These are phyloP conservation scores for Scutellaria barbata DNA, from an alignment of 257 asterid genomes.

Conservation along the genomic window DNA sequence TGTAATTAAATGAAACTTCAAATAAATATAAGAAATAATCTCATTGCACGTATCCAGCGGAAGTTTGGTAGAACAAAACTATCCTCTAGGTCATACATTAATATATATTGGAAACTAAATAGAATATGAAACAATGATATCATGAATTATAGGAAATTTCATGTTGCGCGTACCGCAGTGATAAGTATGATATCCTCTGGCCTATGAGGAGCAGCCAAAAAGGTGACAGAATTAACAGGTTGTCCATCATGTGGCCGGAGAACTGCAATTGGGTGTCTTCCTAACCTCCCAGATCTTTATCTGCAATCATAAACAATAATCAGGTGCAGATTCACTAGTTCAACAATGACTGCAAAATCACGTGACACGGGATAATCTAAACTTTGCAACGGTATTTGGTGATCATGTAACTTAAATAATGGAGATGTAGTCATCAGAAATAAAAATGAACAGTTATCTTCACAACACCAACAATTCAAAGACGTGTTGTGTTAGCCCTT, in stretches of 20 bases:
- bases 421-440: slow-evolving; percentile 5
- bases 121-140: not conserved
- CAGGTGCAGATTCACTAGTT: slow-evolving; percentile 6
- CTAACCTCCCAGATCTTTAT: slow-evolving; percentile 97
- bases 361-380: not conserved
- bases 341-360: slow-evolving; percentile 18
- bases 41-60: not conserved
- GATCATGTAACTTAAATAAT: slow-evolving; percentile 14
- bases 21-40: not conserved
- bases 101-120: not conserved
- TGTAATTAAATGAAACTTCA: not conserved
- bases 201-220: slow-evolving; percentile 79
- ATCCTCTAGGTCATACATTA: not conserved
- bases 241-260: slow-evolving; percentile 90
- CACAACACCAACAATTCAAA: slow-evolving; percentile 21
- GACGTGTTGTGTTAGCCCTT: not conserved
- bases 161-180: slow-evolving; percentile 73
- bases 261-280: slow-evolving; percentile 85
- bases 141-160: not conserved
- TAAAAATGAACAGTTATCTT: not conserved
- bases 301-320: slow-evolving; percentile 52
- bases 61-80: not conserved
- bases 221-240: slow-evolving; percentile 94
- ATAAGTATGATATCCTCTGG: slow-evolving; percentile 95
- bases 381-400: slow-evolving; percentile 25